phyloP scores from a whole-genome alignment of 73 alveolate genomes.

The Blepharisma stoltei region DNA sequence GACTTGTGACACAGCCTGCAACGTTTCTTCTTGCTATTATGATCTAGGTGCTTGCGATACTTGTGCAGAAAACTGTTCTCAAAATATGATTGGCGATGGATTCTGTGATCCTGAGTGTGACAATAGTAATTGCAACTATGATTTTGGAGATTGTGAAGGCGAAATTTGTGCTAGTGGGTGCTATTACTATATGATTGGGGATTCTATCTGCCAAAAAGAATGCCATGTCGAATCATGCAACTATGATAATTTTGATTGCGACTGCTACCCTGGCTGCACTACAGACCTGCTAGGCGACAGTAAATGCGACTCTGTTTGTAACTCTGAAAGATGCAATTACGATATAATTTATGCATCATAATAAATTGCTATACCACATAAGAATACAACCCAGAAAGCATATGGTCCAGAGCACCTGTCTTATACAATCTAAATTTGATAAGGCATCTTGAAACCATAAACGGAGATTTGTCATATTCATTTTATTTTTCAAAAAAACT shows the following conservation, averaged over 20 bases:
- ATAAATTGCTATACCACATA: too few species aligned
- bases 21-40: background rate
- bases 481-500: too few species aligned
- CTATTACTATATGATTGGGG: background rate
- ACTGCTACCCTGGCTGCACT: background rate
- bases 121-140: background rate
- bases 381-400: too few species aligned
- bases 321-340: background rate
- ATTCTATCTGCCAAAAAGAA: background rate
- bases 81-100: background rate
- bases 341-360: too few species aligned
- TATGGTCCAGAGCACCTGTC: too few species aligned
- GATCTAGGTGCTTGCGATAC: constrained; percentile 14
- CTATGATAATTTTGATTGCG: background rate
- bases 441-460: too few species aligned
- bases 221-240: background rate
- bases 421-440: too few species aligned
- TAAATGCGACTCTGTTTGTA: constrained; percentile 6
- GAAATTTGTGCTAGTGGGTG: background rate
- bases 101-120: background rate
- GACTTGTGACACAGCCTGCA: constrained; percentile 20
- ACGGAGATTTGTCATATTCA: too few species aligned
- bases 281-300: background rate
- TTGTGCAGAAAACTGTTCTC: background rate
- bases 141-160: background rate